Evolutionary conservation across 176 grass and related monocot genomes (phyloP), one percentile per base, ranked within the genome.

Genomic region (Carex pumila): DNA sequence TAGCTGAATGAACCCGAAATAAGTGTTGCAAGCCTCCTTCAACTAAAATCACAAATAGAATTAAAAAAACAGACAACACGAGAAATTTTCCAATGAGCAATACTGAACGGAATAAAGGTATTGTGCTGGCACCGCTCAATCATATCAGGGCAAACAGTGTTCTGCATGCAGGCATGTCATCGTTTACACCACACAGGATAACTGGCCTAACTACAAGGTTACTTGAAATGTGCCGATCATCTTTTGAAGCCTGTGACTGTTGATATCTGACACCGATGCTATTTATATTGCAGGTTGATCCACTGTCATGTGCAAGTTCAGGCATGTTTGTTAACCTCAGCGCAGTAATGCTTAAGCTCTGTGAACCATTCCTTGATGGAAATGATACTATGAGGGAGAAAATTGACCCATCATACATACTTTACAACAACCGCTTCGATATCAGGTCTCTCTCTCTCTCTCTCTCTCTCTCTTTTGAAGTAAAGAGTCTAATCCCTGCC

Each of bases 251-350:
- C n/a, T 79, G 71, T 19, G 25, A 62, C 61, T 41, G 34, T 39
- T 36, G 12, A 18, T 41, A 39, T 5, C 41, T 36, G 15, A 69
- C 30, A 67, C 31, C 3, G 75, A 61, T 62, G 15, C 69, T 30
- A 84, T 59, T 61, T 14, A n/a, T 65, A 69, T 75, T 41, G 88
- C 89, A 98, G 95, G 96, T 95, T 21, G 93, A 95, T 64, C 93
- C 91, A 83, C 69, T 92, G 54, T 90, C 89, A 85, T 95, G 87
- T 12, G 96, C 93, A 13, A 99, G 96, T 86, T 85, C 91, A 39
- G 96, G 96, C 61, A 99, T 90, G 96, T 99, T 99, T 90, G 91
- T 95, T 79, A 98, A 95, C 84, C 91, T 98, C 70, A 95, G 92
- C 78, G 88, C 91, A 71, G 86, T 95, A 80, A 95, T 98, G 92